phyloP scores from a whole-genome alignment of 805 yeast genomes.

The Ogataea paraovalis region DNA sequence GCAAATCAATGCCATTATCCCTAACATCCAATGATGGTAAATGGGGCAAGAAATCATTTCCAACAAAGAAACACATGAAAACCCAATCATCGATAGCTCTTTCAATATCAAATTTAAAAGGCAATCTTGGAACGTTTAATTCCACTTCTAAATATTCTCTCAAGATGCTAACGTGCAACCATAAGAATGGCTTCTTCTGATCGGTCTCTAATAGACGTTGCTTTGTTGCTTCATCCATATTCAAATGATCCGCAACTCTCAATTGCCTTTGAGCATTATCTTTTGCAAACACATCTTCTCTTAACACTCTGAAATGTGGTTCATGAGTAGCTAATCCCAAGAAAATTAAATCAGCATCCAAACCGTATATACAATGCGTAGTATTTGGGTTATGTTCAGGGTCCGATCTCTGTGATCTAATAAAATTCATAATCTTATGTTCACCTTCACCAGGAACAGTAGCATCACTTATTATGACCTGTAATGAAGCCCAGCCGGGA shows the following conservation, averaged over 20 bases:
- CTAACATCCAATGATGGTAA: constrained; percentile 92
- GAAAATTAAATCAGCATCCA: constrained; percentile 97
- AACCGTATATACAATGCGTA: constrained; percentile 92
- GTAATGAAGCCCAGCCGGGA: constrained; percentile 89
- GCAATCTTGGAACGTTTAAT: constrained; percentile 61
- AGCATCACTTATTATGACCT: constrained; percentile 90
- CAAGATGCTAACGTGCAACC: constrained; percentile 86
- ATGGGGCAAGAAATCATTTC: constrained; percentile 97
- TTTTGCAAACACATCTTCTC: constrained; percentile 96
- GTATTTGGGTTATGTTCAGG: constrained; percentile 90
- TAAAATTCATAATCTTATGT: constrained; percentile 95
- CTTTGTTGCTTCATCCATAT: constrained; percentile 58
- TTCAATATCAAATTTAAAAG: constrained; percentile 81
- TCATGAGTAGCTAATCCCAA: constrained; percentile 96
- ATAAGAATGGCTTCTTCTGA: constrained; percentile 77
- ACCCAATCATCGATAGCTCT: constrained; percentile 99
- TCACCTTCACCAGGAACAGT: constrained; percentile 99
- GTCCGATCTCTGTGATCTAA: constrained; percentile 83
- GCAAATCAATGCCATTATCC: constrained; percentile 83
- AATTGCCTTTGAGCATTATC: constrained; percentile 43
- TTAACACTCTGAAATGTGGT: constrained; percentile 87
- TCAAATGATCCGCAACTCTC: constrained; percentile 45
- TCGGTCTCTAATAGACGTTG: constrained; percentile 39
- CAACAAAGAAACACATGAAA: constrained; percentile 96
- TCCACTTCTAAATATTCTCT: constrained; percentile 88